Base-by-base conservation (phyloP, 2,329 filamentous ascomycete species). In the Thelonectria discophora region DNA sequence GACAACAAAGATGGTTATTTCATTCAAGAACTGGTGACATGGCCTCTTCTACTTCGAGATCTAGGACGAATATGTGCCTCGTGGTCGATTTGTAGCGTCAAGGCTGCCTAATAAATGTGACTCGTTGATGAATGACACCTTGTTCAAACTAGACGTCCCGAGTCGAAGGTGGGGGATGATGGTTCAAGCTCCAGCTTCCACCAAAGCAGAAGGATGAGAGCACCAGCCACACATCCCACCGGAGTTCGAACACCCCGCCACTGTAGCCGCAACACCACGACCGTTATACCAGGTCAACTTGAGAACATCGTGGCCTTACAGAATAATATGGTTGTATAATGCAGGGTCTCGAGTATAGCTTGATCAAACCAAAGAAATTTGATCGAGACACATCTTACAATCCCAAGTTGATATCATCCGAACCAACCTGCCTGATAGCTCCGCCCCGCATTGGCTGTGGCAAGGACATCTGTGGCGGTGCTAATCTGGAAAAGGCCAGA, bases 401-500 rank as follows among this genome's bases (percentile, higher is more conserved):
- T 37, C 15, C 34, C 34, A 37, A 37, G 11, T 12, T 13, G 15
- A 15, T 5, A 20, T 21, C 6, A 5, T 24, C 5, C 8, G 24
- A 45, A 45, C 58, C 58, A 50, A 42, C 51, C 58, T 43, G 27
- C 42, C 30, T 42, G 13, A 46, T 52, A 56, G 42, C 45, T 58
- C 24, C 55, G 65, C 69, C 69, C 67, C 69, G 68, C 69, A 67
- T 65, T 65, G 55, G 67, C 55, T 64, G 59, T 62, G 53, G 48
- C 48, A 52, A 43, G 30, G 42, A 8, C 47, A 51, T 24, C 53
- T 71, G 69, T 71, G 69, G 69, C 69, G 66, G 69, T 72, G 69
- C 68, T 65, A 65, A 62, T 62, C 55, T 63, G 56, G 68, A 72
- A 72, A 69, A 72, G 69, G 69, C 69, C 69, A 72, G 69, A 72